Base-by-base conservation (phyloP, 108 stramenopile genomes). In the Bacterosira constricta region DNA sequence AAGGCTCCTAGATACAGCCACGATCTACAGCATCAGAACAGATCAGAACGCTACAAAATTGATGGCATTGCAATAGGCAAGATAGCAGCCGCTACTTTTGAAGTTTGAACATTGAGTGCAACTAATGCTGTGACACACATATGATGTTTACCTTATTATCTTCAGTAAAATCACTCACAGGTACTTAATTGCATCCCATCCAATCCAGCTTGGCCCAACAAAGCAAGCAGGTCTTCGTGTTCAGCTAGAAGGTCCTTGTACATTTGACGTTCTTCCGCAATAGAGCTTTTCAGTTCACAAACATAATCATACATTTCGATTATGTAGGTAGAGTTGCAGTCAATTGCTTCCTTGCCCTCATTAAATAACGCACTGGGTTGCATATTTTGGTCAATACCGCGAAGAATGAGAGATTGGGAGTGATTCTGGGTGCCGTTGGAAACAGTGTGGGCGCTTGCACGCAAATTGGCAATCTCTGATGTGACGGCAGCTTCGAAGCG, bases 221-320 rank as follows among this genome's bases (percentile, higher is more conserved):
- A 49, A 4, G 92, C 89, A 53, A 93, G 66, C 12, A 89, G 59
- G 26, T 89, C 86, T 12, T 93, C 92, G 49, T 89, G 83, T 57
- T 90, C 90, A 20, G 61, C 51, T 34, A 89, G 60, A 39, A 89
- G 51, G n/a, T 86, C 86, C 44, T 78, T 65, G 52, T 88, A 86
- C 75, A 86, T 79, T 31, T 80, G 63, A 32, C 92, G 60, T 54
- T 90, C 89, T 37, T 89, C 78, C 52, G 81, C 61, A 23, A 88
- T 85, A 38, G 84, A 85, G 35, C 71, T 54, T 37, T 80, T 79
- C 47, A 88, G 84, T 36, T 86, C 75, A 7, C 71, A 56, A 58
- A 77, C 75, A 81, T 78, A 68, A 64, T 88, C 91, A 39, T 86
- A 88, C 75, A 72, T 65, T 34, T 76, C 80, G 34, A 77, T 63